Base-by-base conservation (phyloP, 2,329 filamentous ascomycete species). In the Clarireedia monteithiana region DNA sequence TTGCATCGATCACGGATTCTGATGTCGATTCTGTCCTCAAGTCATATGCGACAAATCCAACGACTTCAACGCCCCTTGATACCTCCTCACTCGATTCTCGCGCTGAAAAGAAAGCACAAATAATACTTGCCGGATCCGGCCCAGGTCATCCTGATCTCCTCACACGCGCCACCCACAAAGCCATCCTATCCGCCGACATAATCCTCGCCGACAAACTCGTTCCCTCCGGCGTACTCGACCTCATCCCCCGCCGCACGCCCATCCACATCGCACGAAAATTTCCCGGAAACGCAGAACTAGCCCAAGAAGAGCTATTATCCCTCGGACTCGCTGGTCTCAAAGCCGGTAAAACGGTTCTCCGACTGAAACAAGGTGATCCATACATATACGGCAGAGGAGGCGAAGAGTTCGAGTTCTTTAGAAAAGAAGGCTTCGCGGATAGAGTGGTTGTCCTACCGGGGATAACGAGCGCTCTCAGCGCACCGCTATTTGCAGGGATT, bases 261-360 rank as follows among this genome's bases (percentile, higher is more conserved):
- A 86, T 97, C 12, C 84, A 89, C 65, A 99, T 99, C 64, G 92
- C 94, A 4, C 87, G 91, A 67, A 99, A 99, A 70, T 99, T 99
- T 72, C 94, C 94, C 0, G 94, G 94, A 23, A 97, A 99, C 71
- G 94, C 94, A 42, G 94, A 99, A 64, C 83, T 84, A 46, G 94
- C 94, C 0, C 94, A 99, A 69, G 84, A 91, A 67, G 94, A 99
- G 71, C 83, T 99, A 4, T 80, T 95, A 2, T 79, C 84, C 53
- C 79, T 89, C 64, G 94, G 90, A 0, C 76, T 96, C 2, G 81
- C 82, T 2, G 90, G 84, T 6, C 65, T 88, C 20, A 73, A 77
- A 48, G 74, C 77, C 20, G 94, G 94, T 12, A 84, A 88, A 69
- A 88, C 83, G 1, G 94, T 99, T 0, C 77, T 99, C 36, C 82